Conservation (phyloP, 495 filamentous ascomycete species). For the Penicillium riverlandense region DNA sequence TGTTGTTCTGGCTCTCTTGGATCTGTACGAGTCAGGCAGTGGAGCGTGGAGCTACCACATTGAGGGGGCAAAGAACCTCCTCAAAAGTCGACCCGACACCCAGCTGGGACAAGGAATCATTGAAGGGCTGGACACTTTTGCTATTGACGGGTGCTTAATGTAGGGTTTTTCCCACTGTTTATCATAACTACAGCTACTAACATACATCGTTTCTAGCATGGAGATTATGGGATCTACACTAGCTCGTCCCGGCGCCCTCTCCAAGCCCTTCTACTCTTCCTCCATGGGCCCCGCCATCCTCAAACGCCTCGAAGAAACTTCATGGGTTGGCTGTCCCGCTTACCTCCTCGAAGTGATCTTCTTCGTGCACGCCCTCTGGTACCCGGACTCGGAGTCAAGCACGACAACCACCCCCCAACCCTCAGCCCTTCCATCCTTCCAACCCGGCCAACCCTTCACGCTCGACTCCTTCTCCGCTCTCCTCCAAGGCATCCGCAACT, state of each 20-base stretch:
- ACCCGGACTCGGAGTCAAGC: conserved; percentile 18
- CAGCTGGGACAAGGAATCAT: conserved; percentile 19
- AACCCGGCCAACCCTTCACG: conserved; percentile 17
- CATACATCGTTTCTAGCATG: conserved; percentile 21
- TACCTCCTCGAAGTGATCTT: conserved; percentile 43
- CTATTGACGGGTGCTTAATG: conserved; percentile 38
- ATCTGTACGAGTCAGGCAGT: conserved; percentile 38
- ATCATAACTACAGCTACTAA: background rate
- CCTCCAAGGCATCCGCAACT: conserved; percentile 36
- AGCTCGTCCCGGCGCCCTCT: conserved; percentile 35
- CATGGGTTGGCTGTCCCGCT: conserved; percentile 42
- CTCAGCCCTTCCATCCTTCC: conserved; percentile 20
- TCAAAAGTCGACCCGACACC: conserved; percentile 22
- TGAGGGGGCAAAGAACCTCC: conserved; percentile 39
- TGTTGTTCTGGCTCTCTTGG: conserved; percentile 35
- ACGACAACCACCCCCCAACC: conserved; percentile 19
- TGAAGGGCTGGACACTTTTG: conserved; percentile 34
- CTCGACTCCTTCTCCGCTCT: conserved; percentile 29
- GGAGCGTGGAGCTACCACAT: conserved; percentile 42
- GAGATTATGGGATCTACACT: conserved; percentile 45
- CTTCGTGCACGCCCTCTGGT: conserved; percentile 38
- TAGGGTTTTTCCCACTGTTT: conserved; percentile 9
- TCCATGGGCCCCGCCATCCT: conserved; percentile 34
- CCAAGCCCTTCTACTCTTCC: conserved; percentile 36
- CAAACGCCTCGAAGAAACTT: conserved; percentile 40